Evolutionary conservation across 352 stramenopile species (phyloP), one percentile per base, ranked within the genome.

Genomic region (Globisporangium rhizosaccharum): DNA sequence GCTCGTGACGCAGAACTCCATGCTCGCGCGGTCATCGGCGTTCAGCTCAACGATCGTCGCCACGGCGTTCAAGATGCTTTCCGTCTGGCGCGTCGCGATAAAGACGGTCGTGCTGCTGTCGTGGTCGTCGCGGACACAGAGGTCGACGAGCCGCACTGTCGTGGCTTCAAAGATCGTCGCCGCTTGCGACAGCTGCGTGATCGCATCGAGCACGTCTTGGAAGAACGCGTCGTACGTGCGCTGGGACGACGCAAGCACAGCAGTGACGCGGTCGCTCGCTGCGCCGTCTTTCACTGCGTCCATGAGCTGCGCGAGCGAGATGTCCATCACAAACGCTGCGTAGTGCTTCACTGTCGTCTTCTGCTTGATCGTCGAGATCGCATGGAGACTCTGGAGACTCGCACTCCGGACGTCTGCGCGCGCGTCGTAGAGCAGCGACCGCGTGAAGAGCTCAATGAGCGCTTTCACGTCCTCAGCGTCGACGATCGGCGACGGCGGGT

Each of bases 41-140:
- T 92, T 92, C 33, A 88, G 76, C 59, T 89, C 81, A 18, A 94
- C 73, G 36, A 91, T 94, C 66, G 86, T 85, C 20, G 85, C 85
- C 26, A 92, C 78, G 1, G 85, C 85, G 26, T 86, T 69, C 6
- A 93, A 67, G 12, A 90, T 75, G 10, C 56, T 71, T n/a, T 73
- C 51, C 3, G 87, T 71, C 44, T 81, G 76, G 11, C 59, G 71
- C 46, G 76, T 64, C 36, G 66, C 58, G 50, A 62, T 51, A 28
- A 41, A 54, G 12, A 74, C 69, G 3, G 64, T 68, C 45, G 60
- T 62, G 46, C 58, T 62, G 36, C 73, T 48, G 51, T 39, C 17
- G 30, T 70, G 23, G 58, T 59, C 45, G 59, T 62, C 53, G 47
- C 71, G 60, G 47, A 87, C 57, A 47, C 78, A 89, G 7, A 87